phyloP scores from a whole-genome alignment of 2,329 filamentous ascomycete species.

The Sporothrix luriei region DNA sequence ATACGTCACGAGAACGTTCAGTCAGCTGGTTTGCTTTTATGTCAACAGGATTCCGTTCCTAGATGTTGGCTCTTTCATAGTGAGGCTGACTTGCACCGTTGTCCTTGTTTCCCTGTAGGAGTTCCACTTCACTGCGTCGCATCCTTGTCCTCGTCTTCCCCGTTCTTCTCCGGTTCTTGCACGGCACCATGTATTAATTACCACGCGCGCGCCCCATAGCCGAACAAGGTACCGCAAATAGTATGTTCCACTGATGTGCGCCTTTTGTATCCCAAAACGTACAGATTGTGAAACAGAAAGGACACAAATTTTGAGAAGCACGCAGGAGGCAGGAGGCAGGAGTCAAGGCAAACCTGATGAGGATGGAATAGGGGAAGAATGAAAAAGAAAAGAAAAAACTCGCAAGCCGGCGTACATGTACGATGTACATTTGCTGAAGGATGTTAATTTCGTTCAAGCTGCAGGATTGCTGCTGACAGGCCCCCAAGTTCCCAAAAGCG shows the following conservation, averaged over 20 bases:
- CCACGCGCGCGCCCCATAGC: slow-evolving; percentile 15
- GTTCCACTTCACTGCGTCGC: background rate
- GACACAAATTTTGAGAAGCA: background rate
- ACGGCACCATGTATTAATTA: background rate
- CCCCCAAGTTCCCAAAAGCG: background rate
- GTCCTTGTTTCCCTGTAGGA: background rate
- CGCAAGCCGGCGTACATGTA: background rate
- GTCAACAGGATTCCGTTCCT: background rate
- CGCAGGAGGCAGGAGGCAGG: background rate
- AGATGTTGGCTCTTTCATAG: background rate
- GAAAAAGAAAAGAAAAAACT: background rate
- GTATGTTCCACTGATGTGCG: slow-evolving; percentile 18
- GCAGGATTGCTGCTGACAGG: slow-evolving; percentile 19
- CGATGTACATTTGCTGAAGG: background rate
- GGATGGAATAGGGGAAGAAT: background rate
- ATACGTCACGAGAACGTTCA: background rate
- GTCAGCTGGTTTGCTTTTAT: slow-evolving; percentile 5
- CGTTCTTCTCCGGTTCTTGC: background rate
- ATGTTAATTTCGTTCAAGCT: background rate
- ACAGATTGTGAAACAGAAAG: slow-evolving; percentile 20
- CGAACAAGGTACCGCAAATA: slow-evolving; percentile 5
- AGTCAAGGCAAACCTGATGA: background rate
- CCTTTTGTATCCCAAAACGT: slow-evolving; percentile 14
- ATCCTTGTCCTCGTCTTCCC: slow-evolving; percentile 20
- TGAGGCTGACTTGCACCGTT: background rate